Conservation (phyloP, 78 protist genomes). For the Dictyostelium discoideum region dicty_2.7 NC_007088.5:7998501-7999000, state of each 20-base stretch:
- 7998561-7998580: too few relatives aligned
- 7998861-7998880: slow-evolving; percentile 18
- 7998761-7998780: not conserved
- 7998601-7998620: not conserved
- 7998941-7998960: not conserved
- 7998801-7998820: slow-evolving; percentile 26
- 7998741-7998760: slow-evolving; percentile 13
- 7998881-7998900: not conserved
- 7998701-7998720: slow-evolving; percentile 75
- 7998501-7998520: too few relatives aligned
- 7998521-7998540: too few relatives aligned
- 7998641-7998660: not conserved
- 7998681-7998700: slow-evolving; percentile 73
- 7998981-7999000: not conserved
- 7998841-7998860: slow-evolving; percentile 52
- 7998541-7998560: too few relatives aligned
- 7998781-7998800: not conserved
- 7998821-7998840: slow-evolving; percentile 75
- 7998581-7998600: too few relatives aligned
- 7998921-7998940: not conserved
- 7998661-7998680: slow-evolving; percentile 57
- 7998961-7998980: not conserved
- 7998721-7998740: slow-evolving; percentile 61
- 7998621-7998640: too few relatives aligned
- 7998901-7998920: not conserved